phyloP scores from a whole-genome alignment of 306 rosid species.

The Prinsepia uniflora region DNA sequence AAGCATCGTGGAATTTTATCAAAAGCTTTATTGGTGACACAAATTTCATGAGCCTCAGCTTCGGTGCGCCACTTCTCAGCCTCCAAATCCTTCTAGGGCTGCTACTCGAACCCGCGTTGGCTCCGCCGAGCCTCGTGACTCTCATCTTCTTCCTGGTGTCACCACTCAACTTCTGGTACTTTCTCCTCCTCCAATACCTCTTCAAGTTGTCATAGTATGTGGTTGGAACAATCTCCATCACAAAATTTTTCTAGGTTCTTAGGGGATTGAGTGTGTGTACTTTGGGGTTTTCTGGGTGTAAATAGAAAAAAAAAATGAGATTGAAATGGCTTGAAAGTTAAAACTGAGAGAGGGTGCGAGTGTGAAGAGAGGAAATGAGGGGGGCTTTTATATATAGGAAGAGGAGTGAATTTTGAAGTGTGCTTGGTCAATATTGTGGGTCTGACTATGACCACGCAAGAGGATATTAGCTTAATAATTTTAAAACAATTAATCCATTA shows the following conservation, averaged over 20 bases:
- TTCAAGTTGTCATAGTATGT: conserved; percentile 23
- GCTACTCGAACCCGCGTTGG: background rate
- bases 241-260: background rate
- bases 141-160: conserved; percentile 27
- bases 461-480: background rate
- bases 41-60: background rate
- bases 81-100: conserved; percentile 17
- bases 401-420: background rate
- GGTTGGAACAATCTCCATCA: conserved; percentile 27
- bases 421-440: conserved; percentile 7
- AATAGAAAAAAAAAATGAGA: background rate
- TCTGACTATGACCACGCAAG: conserved; percentile 9
- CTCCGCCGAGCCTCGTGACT: conserved; percentile 19
- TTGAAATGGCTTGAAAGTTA: background rate
- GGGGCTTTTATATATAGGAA: conserved; percentile 12
- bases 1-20: conserved; percentile 28
- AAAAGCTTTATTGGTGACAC: conserved; percentile 26
- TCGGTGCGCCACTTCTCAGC: conserved; percentile 6
- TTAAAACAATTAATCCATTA: too few species aligned
- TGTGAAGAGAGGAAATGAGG: background rate
- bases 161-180: conserved; percentile 32
- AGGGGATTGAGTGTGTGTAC: background rate
- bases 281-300: background rate
- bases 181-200: conserved; percentile 40
- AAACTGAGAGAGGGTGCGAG: background rate